phyloP scores from a whole-genome alignment of 352 stramenopile genomes.

The Pythium dissotocum region DNA sequence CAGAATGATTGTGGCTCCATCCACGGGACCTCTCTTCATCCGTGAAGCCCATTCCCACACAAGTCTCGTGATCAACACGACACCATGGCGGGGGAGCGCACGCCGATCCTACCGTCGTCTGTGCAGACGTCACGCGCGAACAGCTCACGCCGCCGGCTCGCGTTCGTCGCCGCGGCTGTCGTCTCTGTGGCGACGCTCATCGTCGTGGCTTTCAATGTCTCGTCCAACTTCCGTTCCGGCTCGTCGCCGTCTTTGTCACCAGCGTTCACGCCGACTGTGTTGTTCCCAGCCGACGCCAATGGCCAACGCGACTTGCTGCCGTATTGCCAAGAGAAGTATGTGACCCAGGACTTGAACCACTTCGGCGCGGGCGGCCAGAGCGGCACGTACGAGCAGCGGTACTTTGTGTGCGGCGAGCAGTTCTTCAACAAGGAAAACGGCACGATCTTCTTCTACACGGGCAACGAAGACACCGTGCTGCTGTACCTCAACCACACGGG shows the following conservation, averaged over 20 bases:
- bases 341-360: slow-evolving; percentile 52
- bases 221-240: slow-evolving; percentile 8
- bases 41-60: no score
- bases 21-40: no score
- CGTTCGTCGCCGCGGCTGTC: slow-evolving; percentile 13
- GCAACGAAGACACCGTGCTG: slow-evolving; percentile 65
- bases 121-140: not conserved
- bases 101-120: slow-evolving; percentile 24
- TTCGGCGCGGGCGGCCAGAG: slow-evolving; percentile 31
- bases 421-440: slow-evolving; percentile 40
- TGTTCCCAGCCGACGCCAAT: slow-evolving; percentile 21
- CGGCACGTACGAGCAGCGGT: slow-evolving; percentile 49
- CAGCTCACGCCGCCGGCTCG: slow-evolving; percentile 7
- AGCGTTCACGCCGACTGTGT: slow-evolving; percentile 20
- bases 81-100: slow-evolving; percentile 19
- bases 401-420: slow-evolving; percentile 67
- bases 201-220: slow-evolving; percentile 19
- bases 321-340: slow-evolving; percentile 44
- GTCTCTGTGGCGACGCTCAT: slow-evolving; percentile 16
- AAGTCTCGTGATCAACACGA: no score
- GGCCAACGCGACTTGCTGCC: slow-evolving; percentile 39
- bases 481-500: slow-evolving; percentile 66
- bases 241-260: not conserved
- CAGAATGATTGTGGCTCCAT: not conserved
- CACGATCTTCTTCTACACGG: slow-evolving; percentile 71